These are phyloP conservation scores for Aulographum hederae DNA, from an alignment of 2,329 filamentous ascomycete species.

Conservation along the genomic window DNA sequence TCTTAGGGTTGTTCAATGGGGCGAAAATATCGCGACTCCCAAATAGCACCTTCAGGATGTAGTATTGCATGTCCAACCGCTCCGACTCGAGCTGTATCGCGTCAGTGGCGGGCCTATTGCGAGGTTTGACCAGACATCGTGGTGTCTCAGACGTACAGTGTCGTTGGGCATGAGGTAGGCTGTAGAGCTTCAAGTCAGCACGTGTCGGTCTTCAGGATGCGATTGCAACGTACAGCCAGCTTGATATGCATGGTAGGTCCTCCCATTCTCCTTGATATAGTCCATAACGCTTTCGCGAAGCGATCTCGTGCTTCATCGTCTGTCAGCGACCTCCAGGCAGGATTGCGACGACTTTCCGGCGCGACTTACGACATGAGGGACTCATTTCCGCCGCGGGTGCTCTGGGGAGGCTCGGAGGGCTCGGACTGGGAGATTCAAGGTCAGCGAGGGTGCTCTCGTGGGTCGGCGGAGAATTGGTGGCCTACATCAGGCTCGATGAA, in stretches of 20 bases:
- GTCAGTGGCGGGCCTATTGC: background rate
- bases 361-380: too few species aligned
- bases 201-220: too few species aligned
- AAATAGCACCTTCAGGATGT: constrained; percentile 18
- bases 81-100: constrained; percentile 18
- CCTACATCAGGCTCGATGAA: too few species aligned
- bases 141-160: constrained; percentile 5
- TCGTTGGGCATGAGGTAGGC: constrained; percentile 9
- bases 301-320: constrained; percentile 5
- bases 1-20: constrained; percentile 17
- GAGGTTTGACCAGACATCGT: background rate
- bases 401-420: too few species aligned
- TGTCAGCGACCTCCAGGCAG: too few species aligned
- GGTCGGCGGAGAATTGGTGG: too few species aligned
- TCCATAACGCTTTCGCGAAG: constrained; percentile 5
- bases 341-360: too few species aligned
- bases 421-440: too few species aligned
- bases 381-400: too few species aligned
- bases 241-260: constrained; percentile 6
- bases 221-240: constrained; percentile 6
- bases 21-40: constrained; percentile 17
- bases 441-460: too few species aligned
- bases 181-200: constrained; percentile 2
- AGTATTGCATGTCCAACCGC: constrained; percentile 19
- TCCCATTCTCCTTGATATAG: constrained; percentile 7